These are phyloP conservation scores for Microcyclospora pomicola DNA, from an alignment of 2,329 filamentous ascomycete genomes.

Conservation along the genomic window DNA sequence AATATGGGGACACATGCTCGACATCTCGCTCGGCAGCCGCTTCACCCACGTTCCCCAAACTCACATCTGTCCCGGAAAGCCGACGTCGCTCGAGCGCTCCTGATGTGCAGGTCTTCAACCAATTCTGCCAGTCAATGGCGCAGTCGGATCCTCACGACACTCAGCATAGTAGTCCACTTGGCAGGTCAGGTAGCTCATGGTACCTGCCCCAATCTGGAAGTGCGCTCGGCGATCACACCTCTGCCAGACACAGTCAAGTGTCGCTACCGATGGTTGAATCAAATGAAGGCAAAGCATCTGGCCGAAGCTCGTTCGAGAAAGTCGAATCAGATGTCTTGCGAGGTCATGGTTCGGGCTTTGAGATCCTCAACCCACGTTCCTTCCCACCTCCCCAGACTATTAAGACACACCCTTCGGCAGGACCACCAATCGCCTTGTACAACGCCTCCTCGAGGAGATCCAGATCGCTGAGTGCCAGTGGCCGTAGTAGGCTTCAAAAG, in stretches of 20 bases:
- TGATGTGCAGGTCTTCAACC: slow-evolving; percentile 19
- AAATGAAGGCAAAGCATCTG: no score
- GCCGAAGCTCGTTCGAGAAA: slow-evolving; percentile 14
- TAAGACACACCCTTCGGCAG: not conserved
- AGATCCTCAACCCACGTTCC: slow-evolving; percentile 22
- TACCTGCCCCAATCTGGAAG: not conserved
- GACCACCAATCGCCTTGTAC: slow-evolving; percentile 19
- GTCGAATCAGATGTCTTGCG: slow-evolving; percentile 15
- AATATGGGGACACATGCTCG: no score
- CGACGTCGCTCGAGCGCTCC: slow-evolving; percentile 3
- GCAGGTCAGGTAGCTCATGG: no score
- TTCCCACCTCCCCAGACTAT: slow-evolving; percentile 5
- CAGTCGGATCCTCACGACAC: no score
- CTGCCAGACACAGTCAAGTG: not conserved
- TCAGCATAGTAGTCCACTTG: no score
- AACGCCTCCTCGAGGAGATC: slow-evolving; percentile 11
- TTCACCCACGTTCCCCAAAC: no score
- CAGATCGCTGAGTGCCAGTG: slow-evolving; percentile 12
- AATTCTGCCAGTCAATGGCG: slow-evolving; percentile 19
- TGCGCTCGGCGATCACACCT: not conserved
- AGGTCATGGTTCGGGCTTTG: slow-evolving; percentile 22
- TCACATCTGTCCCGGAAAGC: no score
- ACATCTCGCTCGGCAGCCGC: no score
- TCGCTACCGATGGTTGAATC: not conserved
- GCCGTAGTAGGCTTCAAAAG: slow-evolving; percentile 19